A percentile compares a stretch with the other conserved stretches of the same genome.
These are phyloP conservation scores for Sanghuangporus baumii DNA, from an alignment of 1,284 basidiomycete species.

Conservation along the genomic window DNA sequence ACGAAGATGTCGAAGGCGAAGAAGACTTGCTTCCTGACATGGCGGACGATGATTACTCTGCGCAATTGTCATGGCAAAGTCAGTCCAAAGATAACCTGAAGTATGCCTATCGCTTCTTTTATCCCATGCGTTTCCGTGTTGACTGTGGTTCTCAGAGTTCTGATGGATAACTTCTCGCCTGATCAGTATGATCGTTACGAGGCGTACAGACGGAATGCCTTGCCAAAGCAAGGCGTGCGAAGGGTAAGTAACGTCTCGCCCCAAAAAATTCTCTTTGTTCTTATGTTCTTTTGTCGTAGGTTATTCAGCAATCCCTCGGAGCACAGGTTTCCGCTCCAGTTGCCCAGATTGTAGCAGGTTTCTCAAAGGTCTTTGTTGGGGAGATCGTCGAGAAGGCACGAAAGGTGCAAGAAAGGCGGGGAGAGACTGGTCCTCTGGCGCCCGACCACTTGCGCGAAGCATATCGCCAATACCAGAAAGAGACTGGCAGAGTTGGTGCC, in stretches of 20 bases:
- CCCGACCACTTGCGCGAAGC: constrained; percentile 88
- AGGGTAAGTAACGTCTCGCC: constrained; percentile 43
- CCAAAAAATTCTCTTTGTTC: background rate
- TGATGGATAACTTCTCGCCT: constrained; percentile 82
- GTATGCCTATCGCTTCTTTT: constrained; percentile 30
- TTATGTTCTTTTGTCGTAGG: constrained; percentile 35
- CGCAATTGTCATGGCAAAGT: constrained; percentile 72
- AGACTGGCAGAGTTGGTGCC: constrained; percentile 73
- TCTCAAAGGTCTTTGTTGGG: constrained; percentile 88
- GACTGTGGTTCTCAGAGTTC: constrained; percentile 43
- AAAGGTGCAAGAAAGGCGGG: constrained; percentile 64
- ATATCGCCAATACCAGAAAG: constrained; percentile 75
- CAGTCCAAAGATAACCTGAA: constrained; percentile 81
- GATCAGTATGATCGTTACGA: constrained; percentile 87
- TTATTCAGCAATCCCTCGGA: constrained; percentile 80
- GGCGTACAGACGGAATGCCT: constrained; percentile 76
- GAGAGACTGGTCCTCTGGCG: constrained; percentile 72
- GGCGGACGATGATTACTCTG: constrained; percentile 82
- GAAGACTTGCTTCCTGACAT: constrained; percentile 73
- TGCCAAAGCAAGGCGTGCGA: constrained; percentile 78
- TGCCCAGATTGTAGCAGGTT: constrained; percentile 83
- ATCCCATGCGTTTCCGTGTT: background rate
- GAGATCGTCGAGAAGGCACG: constrained; percentile 88
- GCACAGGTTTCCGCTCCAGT: constrained; percentile 83
- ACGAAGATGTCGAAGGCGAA: constrained; percentile 57